A percentile compares a stretch with the other conserved stretches of the same genome.
Conservation (phyloP, 352 stramenopile species). For the Pythium utonaiense region DNA sequence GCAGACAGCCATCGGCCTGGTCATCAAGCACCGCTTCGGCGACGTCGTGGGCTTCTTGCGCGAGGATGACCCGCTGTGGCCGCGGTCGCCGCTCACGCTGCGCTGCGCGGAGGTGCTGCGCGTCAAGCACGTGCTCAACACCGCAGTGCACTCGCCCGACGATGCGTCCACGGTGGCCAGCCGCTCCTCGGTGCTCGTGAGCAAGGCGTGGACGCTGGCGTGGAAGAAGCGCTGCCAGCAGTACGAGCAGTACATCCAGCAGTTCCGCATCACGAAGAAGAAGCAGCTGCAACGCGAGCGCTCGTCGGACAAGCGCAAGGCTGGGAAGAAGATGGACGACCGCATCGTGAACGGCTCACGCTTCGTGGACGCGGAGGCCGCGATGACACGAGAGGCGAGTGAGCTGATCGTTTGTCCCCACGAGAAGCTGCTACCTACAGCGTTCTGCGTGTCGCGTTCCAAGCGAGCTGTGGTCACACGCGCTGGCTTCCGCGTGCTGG, state of each 20-base stretch:
- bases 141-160: conserved; percentile 38
- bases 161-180: conserved; percentile 29
- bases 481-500: conserved; percentile 42
- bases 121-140: conserved; percentile 53
- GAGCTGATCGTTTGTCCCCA: conserved; percentile 70
- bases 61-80: conserved; percentile 49
- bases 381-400: conserved; percentile 33
- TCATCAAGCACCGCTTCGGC: conserved; percentile 53
- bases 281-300: conserved; percentile 52
- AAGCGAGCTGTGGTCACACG: conserved; percentile 55
- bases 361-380: conserved; percentile 25
- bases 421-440: conserved; percentile 43
- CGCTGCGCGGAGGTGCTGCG: conserved; percentile 58
- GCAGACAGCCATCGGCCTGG: conserved; percentile 51
- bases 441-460: conserved; percentile 56
- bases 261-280: conserved; percentile 68
- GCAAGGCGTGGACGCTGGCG: conserved; percentile 67
- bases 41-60: conserved; percentile 51
- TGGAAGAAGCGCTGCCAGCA: conserved; percentile 67
- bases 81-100: conserved; percentile 52
- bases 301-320: conserved; percentile 11
- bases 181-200: conserved; percentile 51
- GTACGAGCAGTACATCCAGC: conserved; percentile 72
- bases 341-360: not conserved
- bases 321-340: conserved; percentile 19